These are phyloP conservation scores for Casaregolazyma suthepensis DNA, from an alignment of 1,139 yeast genomes.

Conservation along the genomic window DNA sequence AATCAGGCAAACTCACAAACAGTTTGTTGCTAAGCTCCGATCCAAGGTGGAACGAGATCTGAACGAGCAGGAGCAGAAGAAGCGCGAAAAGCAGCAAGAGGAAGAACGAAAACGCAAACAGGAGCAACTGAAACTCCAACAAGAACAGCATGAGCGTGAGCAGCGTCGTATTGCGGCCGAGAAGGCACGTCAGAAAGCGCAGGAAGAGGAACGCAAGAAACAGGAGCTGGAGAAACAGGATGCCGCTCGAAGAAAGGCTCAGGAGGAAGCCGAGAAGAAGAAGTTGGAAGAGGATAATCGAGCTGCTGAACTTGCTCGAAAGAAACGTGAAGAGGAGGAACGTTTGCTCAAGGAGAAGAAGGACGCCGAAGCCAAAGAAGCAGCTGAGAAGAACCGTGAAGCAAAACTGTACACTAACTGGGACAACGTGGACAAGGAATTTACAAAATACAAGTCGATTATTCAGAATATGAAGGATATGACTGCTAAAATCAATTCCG, in stretches of 20 bases:
- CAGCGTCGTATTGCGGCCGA: conserved; percentile 17
- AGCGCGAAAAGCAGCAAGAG: conserved; percentile 6
- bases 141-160: conserved; percentile 19
- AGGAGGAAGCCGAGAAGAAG: conserved; percentile 21
- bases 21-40: conserved; percentile 1
- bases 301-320: conserved; percentile 15
- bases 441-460: conserved; percentile 8
- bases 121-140: conserved; percentile 16
- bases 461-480: conserved; percentile 17
- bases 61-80: conserved; percentile 1
- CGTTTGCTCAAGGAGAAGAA: conserved; percentile 10
- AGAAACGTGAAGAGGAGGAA: conserved; percentile 13
- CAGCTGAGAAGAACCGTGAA: conserved; percentile 8
- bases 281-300: conserved; percentile 19
- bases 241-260: conserved; percentile 15
- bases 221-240: conserved; percentile 8
- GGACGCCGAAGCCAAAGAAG: conserved; percentile 14
- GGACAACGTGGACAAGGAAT: conserved; percentile 12
- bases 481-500: conserved; percentile 37
- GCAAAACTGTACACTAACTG: conserved; percentile 13
- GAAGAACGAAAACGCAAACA: conserved; percentile 8
- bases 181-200: conserved; percentile 13
- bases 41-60: background rate
- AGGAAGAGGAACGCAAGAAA: conserved; percentile 16
- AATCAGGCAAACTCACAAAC: background rate